Conservation (phyloP, 2,329 filamentous ascomycete species). For the Calonectria pauciramosa region DNA sequence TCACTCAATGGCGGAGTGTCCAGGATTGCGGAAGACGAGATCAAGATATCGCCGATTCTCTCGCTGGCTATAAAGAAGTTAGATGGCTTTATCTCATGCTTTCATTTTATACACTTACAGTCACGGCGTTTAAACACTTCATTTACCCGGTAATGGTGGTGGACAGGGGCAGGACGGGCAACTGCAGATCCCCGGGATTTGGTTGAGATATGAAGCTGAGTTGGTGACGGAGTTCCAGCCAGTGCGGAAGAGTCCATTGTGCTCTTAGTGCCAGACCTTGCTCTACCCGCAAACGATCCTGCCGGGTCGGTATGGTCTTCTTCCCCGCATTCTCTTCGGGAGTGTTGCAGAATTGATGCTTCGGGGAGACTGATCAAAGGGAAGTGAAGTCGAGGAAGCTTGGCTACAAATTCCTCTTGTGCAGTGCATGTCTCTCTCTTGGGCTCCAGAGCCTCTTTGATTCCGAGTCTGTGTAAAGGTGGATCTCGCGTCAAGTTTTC, state of each 20-base stretch:
- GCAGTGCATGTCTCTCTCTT: constrained; percentile 33
- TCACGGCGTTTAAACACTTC: constrained; percentile 28
- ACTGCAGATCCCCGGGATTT: constrained; percentile 11
- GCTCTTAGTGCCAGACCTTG: constrained; percentile 49
- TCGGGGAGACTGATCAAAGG: constrained; percentile 55
- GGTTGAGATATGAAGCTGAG: constrained; percentile 26
- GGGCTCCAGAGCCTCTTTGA: constrained; percentile 22
- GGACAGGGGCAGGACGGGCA: constrained; percentile 32
- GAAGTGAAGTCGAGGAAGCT: constrained; percentile 50
- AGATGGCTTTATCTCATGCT: not conserved
- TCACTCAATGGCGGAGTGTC: constrained; percentile 33
- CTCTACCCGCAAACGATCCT: constrained; percentile 45
- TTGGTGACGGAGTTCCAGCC: constrained; percentile 46
- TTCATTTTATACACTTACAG: constrained; percentile 32
- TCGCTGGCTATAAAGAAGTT: constrained; percentile 37
- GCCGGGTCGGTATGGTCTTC: constrained; percentile 53
- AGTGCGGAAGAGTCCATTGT: constrained; percentile 45
- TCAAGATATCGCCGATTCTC: constrained; percentile 38
- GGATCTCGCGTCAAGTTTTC: constrained; percentile 41
- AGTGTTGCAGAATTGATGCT: constrained; percentile 51
- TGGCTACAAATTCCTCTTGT: constrained; percentile 40
- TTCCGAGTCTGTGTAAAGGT: constrained; percentile 36
- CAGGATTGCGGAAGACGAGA: constrained; percentile 45
- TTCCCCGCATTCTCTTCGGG: constrained; percentile 51
- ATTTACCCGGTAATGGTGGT: constrained; percentile 26